These are phyloP conservation scores for Crassisporium funariophilum DNA, from an alignment of 768 basidiomycete genomes.

Conservation along the genomic window DNA sequence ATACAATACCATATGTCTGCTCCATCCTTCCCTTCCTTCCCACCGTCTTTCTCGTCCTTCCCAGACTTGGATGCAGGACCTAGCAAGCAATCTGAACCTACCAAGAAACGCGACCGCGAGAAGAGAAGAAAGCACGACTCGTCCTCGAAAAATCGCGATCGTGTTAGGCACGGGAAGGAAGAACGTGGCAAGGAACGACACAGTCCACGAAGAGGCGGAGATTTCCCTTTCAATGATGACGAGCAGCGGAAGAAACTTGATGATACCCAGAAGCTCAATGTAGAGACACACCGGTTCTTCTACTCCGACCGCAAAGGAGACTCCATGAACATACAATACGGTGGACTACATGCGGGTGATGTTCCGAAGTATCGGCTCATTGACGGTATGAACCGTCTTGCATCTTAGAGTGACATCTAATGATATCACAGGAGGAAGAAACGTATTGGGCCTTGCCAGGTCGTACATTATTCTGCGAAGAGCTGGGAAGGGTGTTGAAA, in stretches of 20 bases:
- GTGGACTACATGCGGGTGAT: conserved; percentile 60
- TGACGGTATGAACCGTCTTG: conserved; percentile 47
- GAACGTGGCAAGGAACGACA: conserved; percentile 26
- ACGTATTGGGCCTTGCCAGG: conserved; percentile 61
- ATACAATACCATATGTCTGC: too few relatives aligned
- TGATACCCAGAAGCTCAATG: conserved; percentile 28
- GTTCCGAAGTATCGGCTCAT: conserved; percentile 67
- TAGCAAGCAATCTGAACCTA: conserved; percentile 17
- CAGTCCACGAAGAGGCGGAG: conserved; percentile 27
- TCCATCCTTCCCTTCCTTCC: conserved; percentile 63
- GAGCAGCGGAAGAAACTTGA: conserved; percentile 5
- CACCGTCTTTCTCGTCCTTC: conserved; percentile 71
- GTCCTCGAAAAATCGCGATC: conserved; percentile 14
- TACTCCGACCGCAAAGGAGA: conserved; percentile 74
- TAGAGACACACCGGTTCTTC: conserved; percentile 36
- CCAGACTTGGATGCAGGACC: conserved; percentile 48
- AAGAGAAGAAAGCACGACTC: conserved; percentile 23
- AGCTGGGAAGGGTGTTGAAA: conserved; percentile 56
- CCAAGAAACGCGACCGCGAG: conserved; percentile 10
- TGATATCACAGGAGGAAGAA: conserved; percentile 57
- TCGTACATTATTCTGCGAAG: conserved; percentile 49
- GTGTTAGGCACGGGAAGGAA: conserved; percentile 26
- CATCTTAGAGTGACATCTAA: conserved; percentile 44
- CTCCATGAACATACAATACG: conserved; percentile 64
- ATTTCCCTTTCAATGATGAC: too few relatives aligned